phyloP scores from a whole-genome alignment of 1,284 basidiomycete genomes.

The Trichosporon ovoides region DNA sequence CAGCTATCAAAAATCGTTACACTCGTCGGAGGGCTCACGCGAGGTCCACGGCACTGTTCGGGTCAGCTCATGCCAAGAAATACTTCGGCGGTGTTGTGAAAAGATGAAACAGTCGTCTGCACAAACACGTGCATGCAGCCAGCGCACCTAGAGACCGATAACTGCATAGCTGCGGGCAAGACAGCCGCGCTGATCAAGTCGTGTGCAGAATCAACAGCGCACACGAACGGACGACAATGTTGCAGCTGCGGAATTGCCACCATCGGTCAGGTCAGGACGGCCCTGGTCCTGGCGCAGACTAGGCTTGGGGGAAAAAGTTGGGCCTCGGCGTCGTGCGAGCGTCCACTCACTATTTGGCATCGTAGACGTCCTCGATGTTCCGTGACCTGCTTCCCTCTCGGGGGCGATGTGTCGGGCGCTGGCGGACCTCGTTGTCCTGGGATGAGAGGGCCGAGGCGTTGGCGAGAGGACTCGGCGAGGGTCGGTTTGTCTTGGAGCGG shows the following conservation, averaged over 20 bases:
- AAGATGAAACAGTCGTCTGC: neutral
- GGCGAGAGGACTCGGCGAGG: neutral
- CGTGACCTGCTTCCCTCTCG: slow-evolving; percentile 37
- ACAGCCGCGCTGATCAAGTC: too few species aligned
- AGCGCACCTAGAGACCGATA: too few species aligned
- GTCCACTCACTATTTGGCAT: slow-evolving; percentile 49
- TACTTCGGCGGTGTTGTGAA: neutral
- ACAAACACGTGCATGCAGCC: too few species aligned
- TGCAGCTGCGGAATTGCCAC: neutral
- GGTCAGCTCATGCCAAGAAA: neutral
- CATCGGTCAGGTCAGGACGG: neutral
- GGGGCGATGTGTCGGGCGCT: slow-evolving; percentile 13
- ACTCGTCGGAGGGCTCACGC: slow-evolving; percentile 35
- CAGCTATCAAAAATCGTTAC: neutral
- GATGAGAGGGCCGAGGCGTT: slow-evolving; percentile 15
- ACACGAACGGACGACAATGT: too few species aligned
- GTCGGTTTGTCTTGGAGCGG: slow-evolving; percentile 25
- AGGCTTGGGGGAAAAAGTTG: neutral
- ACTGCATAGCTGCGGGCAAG: too few species aligned
- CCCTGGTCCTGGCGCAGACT: neutral
- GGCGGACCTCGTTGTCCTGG: slow-evolving; percentile 16
- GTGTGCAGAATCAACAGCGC: neutral
- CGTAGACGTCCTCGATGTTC: slow-evolving; percentile 42
- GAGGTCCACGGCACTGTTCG: slow-evolving; percentile 40
- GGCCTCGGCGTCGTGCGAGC: neutral